Conservation (phyloP, 2,329 filamentous ascomycete species). For the Elsinoe ampelina region DNA sequence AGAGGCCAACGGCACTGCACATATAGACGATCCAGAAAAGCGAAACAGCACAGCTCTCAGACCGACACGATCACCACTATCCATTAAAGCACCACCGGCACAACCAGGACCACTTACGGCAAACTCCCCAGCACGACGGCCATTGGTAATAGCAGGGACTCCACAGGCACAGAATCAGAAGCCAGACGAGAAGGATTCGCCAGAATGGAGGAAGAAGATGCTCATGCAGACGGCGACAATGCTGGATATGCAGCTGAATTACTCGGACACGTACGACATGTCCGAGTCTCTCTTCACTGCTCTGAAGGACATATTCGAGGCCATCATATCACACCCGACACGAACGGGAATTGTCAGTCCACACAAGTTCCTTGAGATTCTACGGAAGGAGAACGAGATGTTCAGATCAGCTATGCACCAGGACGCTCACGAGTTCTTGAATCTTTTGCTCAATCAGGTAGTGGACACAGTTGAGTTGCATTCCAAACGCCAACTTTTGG, state of each 20-base stretch:
- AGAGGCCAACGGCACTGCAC: neutral
- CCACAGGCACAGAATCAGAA: slow-evolving; percentile 33
- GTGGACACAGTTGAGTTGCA: slow-evolving; percentile 90
- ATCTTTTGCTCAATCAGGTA: slow-evolving; percentile 88
- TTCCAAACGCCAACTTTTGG: slow-evolving; percentile 46
- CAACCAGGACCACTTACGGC: slow-evolving; percentile 13
- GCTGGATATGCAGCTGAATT: slow-evolving; percentile 74
- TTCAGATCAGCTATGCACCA: slow-evolving; percentile 97
- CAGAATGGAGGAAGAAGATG: slow-evolving; percentile 97
- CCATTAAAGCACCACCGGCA: slow-evolving; percentile 26
- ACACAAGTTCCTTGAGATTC: slow-evolving; percentile 83
- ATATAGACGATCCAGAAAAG: slow-evolving; percentile 42
- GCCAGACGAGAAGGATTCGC: slow-evolving; percentile 85
- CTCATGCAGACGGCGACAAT: slow-evolving; percentile 82
- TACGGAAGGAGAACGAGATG: slow-evolving; percentile 92
- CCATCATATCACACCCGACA: slow-evolving; percentile 69
- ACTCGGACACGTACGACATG: slow-evolving; percentile 76
- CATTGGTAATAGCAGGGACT: slow-evolving; percentile 16
- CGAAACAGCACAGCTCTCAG: slow-evolving; percentile 48
- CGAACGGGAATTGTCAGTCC: slow-evolving; percentile 87
- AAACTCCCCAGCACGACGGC: slow-evolving; percentile 16
- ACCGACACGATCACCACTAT: slow-evolving; percentile 47
- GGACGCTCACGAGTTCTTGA: slow-evolving; percentile 95
- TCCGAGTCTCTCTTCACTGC: slow-evolving; percentile 90
- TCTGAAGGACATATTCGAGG: slow-evolving; percentile 91